Base-by-base conservation (phyloP, 1,284 basidiomycete species). In the Neonothopanus nambi region DNA sequence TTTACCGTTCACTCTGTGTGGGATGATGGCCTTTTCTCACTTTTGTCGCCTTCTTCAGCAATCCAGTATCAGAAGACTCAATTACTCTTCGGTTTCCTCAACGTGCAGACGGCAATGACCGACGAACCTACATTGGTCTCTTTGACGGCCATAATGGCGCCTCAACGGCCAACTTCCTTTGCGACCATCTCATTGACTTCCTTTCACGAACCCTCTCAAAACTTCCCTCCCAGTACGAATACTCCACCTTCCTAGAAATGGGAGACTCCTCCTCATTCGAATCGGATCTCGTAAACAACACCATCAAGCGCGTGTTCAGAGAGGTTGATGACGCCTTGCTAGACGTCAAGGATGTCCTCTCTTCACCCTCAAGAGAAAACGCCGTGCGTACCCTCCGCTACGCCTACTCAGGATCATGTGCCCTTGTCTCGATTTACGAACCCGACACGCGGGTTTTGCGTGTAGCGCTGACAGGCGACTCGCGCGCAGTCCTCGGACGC, bases 401-500 rank as follows among this genome's bases (percentile, higher is more conserved):
- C n/a, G 56, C 52, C n/a, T 38, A 57, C 20, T 51, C 56, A 33
- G 71, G 70, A 9, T 70, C 71, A 0, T 72, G 70, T 51, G 76
- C 75, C 0, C 60, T 80, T 4, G 62, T 80, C 15, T 68, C 73
- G 1, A 68, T 82, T 53, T 82, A 77, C 59, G 78, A 83, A 55
- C 68, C 64, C 5, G 65, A 73, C 43, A 69, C 71, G 11, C 65
- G 71, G 2, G 57, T 68, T 3, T 67, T 84, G 1, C 72, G 73
- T 54, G 64, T 80, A 15, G 81, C 80, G 0, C 71, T 79, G 38
- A 78, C 82, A 0, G 84, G 85, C 5, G 80, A 85, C 62, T 78
- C 75, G 9, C 77, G 84, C n/a, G 84, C 83, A 3, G 73, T 87
- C 3, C 71, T 85, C 5, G 85, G 84, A 2, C 72, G 81, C 39